Percentiles rank a stretch among this genome's conserved stretches.
phyloP scores from a whole-genome alignment of 805 yeast genomes.

The Candida sonorensis region DNA sequence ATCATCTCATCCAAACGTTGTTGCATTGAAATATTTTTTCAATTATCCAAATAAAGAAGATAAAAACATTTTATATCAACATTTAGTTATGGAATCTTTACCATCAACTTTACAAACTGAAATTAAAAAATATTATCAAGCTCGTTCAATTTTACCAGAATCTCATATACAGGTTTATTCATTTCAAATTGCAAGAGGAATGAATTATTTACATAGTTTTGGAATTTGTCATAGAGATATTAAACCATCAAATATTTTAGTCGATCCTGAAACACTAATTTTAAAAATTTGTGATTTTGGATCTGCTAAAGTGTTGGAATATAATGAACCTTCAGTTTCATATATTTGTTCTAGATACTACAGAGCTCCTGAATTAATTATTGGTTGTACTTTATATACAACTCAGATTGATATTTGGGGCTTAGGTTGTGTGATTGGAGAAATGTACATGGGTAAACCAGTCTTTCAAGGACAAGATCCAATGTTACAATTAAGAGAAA shows the following conservation, averaged over 20 bases:
- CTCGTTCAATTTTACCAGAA: slow-evolving; percentile 57
- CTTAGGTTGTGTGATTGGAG: slow-evolving; percentile 93
- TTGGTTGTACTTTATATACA: slow-evolving; percentile 83
- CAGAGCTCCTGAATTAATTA: slow-evolving; percentile 92
- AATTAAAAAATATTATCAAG: slow-evolving; percentile 59
- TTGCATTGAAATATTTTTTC: slow-evolving; percentile 61
- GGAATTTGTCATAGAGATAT: slow-evolving; percentile 82
- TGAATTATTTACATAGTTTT: slow-evolving; percentile 74
- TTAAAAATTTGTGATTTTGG: slow-evolving; percentile 84
- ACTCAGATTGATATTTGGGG: slow-evolving; percentile 98
- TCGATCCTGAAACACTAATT: slow-evolving; percentile 60
- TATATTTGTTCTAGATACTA: slow-evolving; percentile 95
- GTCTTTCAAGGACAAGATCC: slow-evolving; percentile 95
- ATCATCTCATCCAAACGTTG: slow-evolving; percentile 76
- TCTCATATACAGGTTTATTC: slow-evolving; percentile 72
- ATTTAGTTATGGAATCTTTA: slow-evolving; percentile 80
- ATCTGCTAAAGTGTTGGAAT: slow-evolving; percentile 72
- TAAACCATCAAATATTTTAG: slow-evolving; percentile 75
- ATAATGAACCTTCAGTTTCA: slow-evolving; percentile 81
- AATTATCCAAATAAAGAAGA: slow-evolving; percentile 60
- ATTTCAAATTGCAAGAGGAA: slow-evolving; percentile 75
- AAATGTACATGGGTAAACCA: slow-evolving; percentile 85
- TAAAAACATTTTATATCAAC: slow-evolving; percentile 58
- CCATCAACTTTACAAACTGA: slow-evolving; percentile 77
- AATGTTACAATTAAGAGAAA: slow-evolving; percentile 80